These are phyloP conservation scores for Yamadazyma jaroonii DNA, from an alignment of 1,139 yeast genomes.

Conservation along the genomic window DNA sequence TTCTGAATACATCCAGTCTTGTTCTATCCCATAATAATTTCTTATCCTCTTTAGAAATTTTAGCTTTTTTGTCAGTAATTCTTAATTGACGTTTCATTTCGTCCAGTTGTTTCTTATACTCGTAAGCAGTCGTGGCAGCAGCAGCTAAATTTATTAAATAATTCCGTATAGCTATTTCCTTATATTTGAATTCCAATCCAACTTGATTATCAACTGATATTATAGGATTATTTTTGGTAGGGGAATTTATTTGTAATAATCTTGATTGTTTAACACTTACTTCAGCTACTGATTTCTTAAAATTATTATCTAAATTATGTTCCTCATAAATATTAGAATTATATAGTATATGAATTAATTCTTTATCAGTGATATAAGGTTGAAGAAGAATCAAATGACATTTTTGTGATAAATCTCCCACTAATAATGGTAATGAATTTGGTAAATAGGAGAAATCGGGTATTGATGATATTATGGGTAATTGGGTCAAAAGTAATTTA, in stretches of 20 bases:
- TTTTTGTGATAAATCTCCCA: slow-evolving; percentile 42
- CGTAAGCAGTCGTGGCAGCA: slow-evolving; percentile 55
- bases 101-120: slow-evolving; percentile 41
- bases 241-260: slow-evolving; percentile 37
- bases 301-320: slow-evolving; percentile 43
- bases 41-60: slow-evolving; percentile 41
- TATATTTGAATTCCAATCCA: slow-evolving; percentile 35
- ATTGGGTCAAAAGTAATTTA: slow-evolving; percentile 35
- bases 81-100: slow-evolving; percentile 28
- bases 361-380: slow-evolving; percentile 43
- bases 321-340: slow-evolving; percentile 46
- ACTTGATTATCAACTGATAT: slow-evolving; percentile 26
- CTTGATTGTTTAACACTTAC: slow-evolving; percentile 51
- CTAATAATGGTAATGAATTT: slow-evolving; percentile 37
- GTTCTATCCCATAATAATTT: slow-evolving; percentile 50
- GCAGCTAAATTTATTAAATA: slow-evolving; percentile 52
- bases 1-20: slow-evolving; percentile 44
- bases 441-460: slow-evolving; percentile 36
- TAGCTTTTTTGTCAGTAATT: slow-evolving; percentile 27
- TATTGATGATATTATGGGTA: slow-evolving; percentile 39
- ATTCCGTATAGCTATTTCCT: slow-evolving; percentile 48
- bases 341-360: slow-evolving; percentile 39
- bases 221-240: slow-evolving; percentile 24
- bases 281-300: slow-evolving; percentile 51
- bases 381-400: slow-evolving; percentile 43